Base-by-base conservation (phyloP, 1,284 basidiomycete species). In the Papiliotrema laurentii region DNA sequence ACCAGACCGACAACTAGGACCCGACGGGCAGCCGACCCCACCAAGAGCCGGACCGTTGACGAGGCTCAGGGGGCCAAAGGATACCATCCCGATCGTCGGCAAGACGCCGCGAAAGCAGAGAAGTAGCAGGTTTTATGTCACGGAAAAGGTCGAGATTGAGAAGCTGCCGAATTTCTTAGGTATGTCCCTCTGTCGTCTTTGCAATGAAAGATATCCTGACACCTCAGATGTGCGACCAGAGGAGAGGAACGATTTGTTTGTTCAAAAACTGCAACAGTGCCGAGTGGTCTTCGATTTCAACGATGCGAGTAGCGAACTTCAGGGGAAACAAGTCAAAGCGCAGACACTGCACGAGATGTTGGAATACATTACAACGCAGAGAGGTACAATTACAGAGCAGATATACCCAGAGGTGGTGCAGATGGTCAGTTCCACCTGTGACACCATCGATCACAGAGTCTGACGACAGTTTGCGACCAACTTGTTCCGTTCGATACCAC, bases 381-480 rank as follows among this genome's bases (percentile, higher is more conserved):
- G 91, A 55, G 87, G 89, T 55, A 92, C 97, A 62, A 96, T 99
- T 68, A 97, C 92, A 43, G 96, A 99, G 73, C 83, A 81, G 64
- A 81, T 98, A 83, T 99, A 99, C 81, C 96, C 96, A 43, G 96
- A 98, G 79, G 94, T 99, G 55, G 90, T 98, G 61, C 85, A 85
- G 71, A 99, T 98, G 96, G 92, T 90, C 58, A 58, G 84, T 76
- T 6, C 21, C 11, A n/a, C 14, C 22, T 22, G 2, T 27, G 7
- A 35, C 24, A 18, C 28, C 26, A 22, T 13, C 18, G 2, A 28
- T 47, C 45, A 38, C 43, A 39, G 16, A 46, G 21, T 16, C 42
- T 51, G 13, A 43, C 28, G 25, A 36, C 35, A 96, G 91, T 97
- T 96, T 78, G 86, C 89, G 44, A 86, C 87, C 68, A 98, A 98